phyloP scores from a whole-genome alignment of 495 filamentous ascomycete genomes.

The Penicilliopsis zonata region DNA sequence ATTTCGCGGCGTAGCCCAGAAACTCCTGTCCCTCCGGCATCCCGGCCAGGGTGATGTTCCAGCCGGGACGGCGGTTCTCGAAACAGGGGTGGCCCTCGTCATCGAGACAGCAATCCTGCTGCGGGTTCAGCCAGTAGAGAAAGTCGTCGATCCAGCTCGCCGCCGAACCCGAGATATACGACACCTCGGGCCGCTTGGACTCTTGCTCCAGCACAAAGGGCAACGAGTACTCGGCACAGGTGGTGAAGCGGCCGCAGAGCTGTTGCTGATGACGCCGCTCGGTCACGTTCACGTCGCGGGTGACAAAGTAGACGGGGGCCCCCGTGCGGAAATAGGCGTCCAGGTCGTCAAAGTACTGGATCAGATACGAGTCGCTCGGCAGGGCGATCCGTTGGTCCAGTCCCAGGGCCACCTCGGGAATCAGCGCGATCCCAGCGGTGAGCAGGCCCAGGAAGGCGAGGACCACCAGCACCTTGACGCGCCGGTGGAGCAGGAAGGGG shows the following conservation, averaged over 20 bases:
- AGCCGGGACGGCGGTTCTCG: constrained; percentile 55
- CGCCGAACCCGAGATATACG: constrained; percentile 82
- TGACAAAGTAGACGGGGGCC: constrained; percentile 94
- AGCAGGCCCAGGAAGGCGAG: constrained; percentile 80
- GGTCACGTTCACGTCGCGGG: constrained; percentile 66
- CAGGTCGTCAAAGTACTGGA: constrained; percentile 89
- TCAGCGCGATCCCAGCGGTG: constrained; percentile 66
- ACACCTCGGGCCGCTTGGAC: constrained; percentile 77
- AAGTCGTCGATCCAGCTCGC: constrained; percentile 97
- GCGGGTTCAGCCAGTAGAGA: constrained; percentile 89
- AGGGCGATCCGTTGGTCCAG: constrained; percentile 91
- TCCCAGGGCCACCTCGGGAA: constrained; percentile 76
- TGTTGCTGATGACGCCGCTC: constrained; percentile 62
- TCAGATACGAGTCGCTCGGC: constrained; percentile 84
- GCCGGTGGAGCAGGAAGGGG: constrained; percentile 63
- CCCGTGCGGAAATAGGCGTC: constrained; percentile 85
- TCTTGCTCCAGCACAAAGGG: constrained; percentile 86
- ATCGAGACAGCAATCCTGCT: constrained; percentile 66
- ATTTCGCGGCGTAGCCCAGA: constrained; percentile 68
- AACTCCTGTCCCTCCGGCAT: constrained; percentile 93
- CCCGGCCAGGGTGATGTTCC: constrained; percentile 77
- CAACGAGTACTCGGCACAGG: constrained; percentile 71
- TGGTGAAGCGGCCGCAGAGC: constrained; percentile 82
- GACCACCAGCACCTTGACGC: constrained; percentile 62
- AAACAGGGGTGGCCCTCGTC: constrained; percentile 67